Evolutionary conservation across 371 early-diverging fungal species (phyloP), one percentile per base, ranked within the genome.

Genomic region (Cokeromyces recurvatus): DNA sequence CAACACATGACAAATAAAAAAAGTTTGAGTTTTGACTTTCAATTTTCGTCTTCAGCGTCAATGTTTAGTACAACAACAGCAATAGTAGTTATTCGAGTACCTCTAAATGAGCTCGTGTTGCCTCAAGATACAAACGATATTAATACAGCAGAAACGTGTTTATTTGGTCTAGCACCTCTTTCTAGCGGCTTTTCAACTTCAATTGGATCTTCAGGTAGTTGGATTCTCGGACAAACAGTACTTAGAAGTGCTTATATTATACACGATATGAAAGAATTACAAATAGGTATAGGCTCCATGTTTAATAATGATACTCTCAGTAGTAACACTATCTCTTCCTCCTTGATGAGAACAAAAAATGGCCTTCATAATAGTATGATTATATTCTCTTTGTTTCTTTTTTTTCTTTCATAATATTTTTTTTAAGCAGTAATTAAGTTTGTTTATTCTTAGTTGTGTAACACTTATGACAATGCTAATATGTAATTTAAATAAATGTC

Each of bases 231-330:
- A 7, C 55, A 64, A 25, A 61, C 64, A 1, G 46, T 68, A 10
- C 43, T 68, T 6, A 48, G 68, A 24, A 55, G 53, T 43, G 57
- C 64, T 4, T 68, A 64, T 51, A 36, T 68, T 10, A 62, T 64
- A 14, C 62, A 61, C 39, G 64, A 68, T 22, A 55, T 68, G 54
- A 23, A 45, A 8, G 49, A 38, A 9, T 38, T 34, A 14, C 53
- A 53, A 32, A 34, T 59, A 12, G 53, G 46, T 3, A 45, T 53
- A 14, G 54, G 49, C 4, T 34, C n/a, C n/a, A n/a, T n/a, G n/a
- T n/a, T n/a, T n/a, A n/a, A n/a, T n/a, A n/a, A n/a, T 34, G 14
- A n/a, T n/a, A n/a, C n/a, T n/a, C n/a, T n/a, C n/a, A n/a, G n/a
- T n/a, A n/a, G n/a, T n/a, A n/a, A n/a, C n/a, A n/a, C n/a, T n/a